Percentiles rank a stretch among this genome's conserved stretches.
These are phyloP conservation scores for Sugiyamaella americana DNA, from an alignment of 805 yeast genomes.

Conservation along the genomic window DNA sequence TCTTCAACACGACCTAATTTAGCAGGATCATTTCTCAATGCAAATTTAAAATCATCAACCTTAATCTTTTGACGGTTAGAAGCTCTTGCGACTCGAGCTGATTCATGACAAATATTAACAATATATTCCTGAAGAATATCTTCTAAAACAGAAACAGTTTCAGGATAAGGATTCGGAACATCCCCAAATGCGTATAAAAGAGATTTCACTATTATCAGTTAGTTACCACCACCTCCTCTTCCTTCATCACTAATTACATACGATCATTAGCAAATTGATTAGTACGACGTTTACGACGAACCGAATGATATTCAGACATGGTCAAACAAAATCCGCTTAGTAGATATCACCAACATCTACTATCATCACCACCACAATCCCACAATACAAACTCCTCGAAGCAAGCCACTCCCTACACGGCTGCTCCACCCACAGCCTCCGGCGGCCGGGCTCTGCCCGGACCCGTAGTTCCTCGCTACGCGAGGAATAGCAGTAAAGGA, in stretches of 20 bases:
- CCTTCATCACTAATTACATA: constrained; percentile 15
- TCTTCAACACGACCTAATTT: constrained; percentile 68
- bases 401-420: no score
- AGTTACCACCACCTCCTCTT: background rate
- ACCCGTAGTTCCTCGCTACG: no score
- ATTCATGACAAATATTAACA: constrained; percentile 53
- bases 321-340: no score
- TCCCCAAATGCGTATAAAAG: constrained; percentile 70
- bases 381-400: no score
- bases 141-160: constrained; percentile 59
- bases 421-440: no score
- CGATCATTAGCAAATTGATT: constrained; percentile 42
- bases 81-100: constrained; percentile 44
- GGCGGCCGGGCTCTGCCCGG: no score
- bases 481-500: no score
- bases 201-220: constrained; percentile 37
- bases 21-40: constrained; percentile 56
- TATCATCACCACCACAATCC: no score
- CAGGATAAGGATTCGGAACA: constrained; percentile 57
- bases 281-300: constrained; percentile 36
- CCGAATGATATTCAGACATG: constrained; percentile 7
- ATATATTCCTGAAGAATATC: constrained; percentile 62
- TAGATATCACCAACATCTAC: no score
- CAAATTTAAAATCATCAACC: constrained; percentile 68
- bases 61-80: constrained; percentile 56